These are phyloP conservation scores for Pittosporum tobira DNA, from an alignment of 129 eudicot genomes.

Conservation along the genomic window DNA sequence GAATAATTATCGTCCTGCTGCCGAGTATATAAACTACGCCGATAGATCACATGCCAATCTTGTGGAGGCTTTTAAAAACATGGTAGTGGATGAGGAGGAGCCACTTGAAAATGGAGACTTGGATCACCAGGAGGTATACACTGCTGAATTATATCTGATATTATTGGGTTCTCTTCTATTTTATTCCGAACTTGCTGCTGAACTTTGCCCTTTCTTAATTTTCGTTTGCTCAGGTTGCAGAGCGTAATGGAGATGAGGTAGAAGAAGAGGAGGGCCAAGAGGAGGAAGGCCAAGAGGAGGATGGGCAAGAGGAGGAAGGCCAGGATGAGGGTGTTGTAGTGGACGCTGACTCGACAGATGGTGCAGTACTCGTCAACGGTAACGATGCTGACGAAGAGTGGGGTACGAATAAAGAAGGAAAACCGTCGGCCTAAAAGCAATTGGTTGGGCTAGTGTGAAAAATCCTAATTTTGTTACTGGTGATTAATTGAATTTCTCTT, in stretches of 20 bases:
- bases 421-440: conserved; percentile 85
- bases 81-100: conserved; percentile 68
- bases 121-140: conserved; percentile 63
- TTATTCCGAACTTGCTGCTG: not conserved
- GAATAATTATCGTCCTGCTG: conserved; percentile 75
- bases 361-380: conserved; percentile 90
- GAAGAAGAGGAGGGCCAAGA: conserved; percentile 37
- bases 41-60: conserved; percentile 63
- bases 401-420: conserved; percentile 73
- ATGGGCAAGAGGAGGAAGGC: conserved; percentile 41
- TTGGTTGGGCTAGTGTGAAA: conserved; percentile 75
- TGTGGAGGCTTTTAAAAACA: conserved; percentile 70
- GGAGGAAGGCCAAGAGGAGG: conserved; percentile 61
- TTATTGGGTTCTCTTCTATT: too few species aligned
- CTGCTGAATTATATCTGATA: not conserved
- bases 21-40: conserved; percentile 61
- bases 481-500: conserved; percentile 40
- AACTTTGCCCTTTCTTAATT: not conserved
- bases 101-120: conserved; percentile 71
- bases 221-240: conserved; percentile 30
- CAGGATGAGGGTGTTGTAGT: conserved; percentile 64
- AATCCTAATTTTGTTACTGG: conserved; percentile 59
- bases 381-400: conserved; percentile 85
- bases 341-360: conserved; percentile 90
- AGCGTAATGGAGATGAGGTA: conserved; percentile 43